Evolutionary conservation across 169 alveolate species (phyloP).

Genomic region (Perkinsus marinus): DNA sequence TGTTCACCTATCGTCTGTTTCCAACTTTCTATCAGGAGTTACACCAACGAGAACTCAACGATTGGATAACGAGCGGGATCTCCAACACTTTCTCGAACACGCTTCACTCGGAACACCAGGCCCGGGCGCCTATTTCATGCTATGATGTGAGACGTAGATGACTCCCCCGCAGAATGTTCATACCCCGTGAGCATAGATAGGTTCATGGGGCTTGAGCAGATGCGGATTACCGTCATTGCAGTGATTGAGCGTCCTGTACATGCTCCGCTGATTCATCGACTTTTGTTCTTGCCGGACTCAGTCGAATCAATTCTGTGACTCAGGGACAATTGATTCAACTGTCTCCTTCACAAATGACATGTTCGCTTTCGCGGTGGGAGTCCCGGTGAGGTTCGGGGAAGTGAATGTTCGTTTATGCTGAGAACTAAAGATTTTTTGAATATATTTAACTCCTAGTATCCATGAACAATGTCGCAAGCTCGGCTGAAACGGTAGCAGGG

Average conservation of each 20-base stretch:
- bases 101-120: background rate
- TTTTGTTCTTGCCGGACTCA: background rate
- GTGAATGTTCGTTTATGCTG: no score
- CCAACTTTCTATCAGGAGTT: background rate
- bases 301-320: no score
- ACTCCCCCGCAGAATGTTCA: background rate
- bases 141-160: background rate
- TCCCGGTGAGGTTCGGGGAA: no score
- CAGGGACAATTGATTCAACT: no score
- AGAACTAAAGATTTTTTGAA: no score
- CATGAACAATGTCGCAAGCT: no score
- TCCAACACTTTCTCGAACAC: background rate
- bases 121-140: background rate
- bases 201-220: background rate
- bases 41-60: background rate
- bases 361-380: no score
- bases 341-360: no score
- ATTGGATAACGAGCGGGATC: background rate
- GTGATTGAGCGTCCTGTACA: background rate
- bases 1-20: background rate
- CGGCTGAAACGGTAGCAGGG: no score
- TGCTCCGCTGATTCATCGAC: background rate
- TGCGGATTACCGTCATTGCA: background rate
- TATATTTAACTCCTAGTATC: no score
- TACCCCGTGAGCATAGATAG: background rate